Base-by-base conservation (phyloP, 1,139 yeast species). In the Lipomyces yarrowii region DNA sequence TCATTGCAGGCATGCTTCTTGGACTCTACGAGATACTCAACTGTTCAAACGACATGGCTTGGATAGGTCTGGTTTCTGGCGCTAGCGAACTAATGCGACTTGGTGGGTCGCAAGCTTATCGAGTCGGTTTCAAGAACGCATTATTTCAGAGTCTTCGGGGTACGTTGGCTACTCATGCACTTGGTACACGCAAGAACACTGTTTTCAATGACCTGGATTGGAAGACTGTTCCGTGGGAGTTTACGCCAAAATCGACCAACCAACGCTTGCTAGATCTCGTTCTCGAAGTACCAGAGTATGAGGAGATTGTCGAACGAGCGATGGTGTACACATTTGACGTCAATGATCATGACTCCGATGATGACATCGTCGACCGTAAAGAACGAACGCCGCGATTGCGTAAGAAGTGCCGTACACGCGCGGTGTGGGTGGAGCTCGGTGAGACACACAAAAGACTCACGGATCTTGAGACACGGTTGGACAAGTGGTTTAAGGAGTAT, bases 91-190 rank as follows among this genome's bases (percentile, higher is more conserved):
- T 64, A 32, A 64, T 64, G 62, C 61, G 63, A 10, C 21, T 42
- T 13, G 52, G 67, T 7, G 67, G 67, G 3, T 59, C 64, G 2
- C 18, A 48, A 8, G 60, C 67, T 11, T 64, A 58, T 37, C 42
- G 56, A 21, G 23, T 32, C n/a, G 67, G 64, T 10, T 37, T 61
- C 18, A 56, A 57, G 18, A 37, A 23, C n/a, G 33, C 54, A 10
- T 30, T 64, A 6, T 64, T 64, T 51, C 64, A 61, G 18, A 18
- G 60, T 18, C 48, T 59, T 62, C 67, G 67, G 11, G 57, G 58
- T 11, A 26, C 54, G 21, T 57, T 59, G 60, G 46, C 56, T 3
- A 13, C 57, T 18, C 58, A 59, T 10, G 63, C 61, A 4, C 48
- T 64, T 6, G 21, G 37, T 7, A 13, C 42, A 26, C 64, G 64